These are phyloP conservation scores for Psilocybe cubensis DNA, from an alignment of 768 basidiomycete species.

Conservation along the genomic window DNA sequence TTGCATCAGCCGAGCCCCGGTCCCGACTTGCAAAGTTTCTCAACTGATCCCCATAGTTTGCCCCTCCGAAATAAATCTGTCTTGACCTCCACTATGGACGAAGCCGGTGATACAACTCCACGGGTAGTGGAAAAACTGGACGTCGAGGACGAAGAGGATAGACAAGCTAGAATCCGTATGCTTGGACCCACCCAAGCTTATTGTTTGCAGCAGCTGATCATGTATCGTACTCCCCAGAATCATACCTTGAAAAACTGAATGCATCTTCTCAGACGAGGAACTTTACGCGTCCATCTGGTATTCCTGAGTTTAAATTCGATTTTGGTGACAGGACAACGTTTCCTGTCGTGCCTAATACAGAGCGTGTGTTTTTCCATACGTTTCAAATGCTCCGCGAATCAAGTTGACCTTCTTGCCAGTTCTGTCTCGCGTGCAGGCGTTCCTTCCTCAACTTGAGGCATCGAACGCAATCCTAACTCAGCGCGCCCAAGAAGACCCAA, in stretches of 20 bases:
- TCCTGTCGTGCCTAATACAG: conserved; percentile 45
- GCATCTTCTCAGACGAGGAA: conserved; percentile 22
- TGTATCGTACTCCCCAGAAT: conserved; percentile 31
- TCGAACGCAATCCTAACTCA: conserved; percentile 60
- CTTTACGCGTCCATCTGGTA: conserved; percentile 17
- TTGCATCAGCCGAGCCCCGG: background rate
- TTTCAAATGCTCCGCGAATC: conserved; percentile 3
- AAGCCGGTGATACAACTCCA: conserved; percentile 10
- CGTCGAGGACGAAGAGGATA: conserved; percentile 50
- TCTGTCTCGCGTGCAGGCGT: conserved; percentile 64
- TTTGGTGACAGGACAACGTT: conserved; percentile 38
- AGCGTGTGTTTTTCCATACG: conserved; percentile 46
- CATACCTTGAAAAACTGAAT: conserved; percentile 44
- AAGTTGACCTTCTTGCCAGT: conserved; percentile 43
- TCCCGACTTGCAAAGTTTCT: conserved; percentile 1
- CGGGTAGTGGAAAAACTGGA: conserved; percentile 38
- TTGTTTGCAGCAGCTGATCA: background rate
- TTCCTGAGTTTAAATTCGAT: conserved; percentile 39
- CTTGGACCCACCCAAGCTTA: conserved; percentile 15
- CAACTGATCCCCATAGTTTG: background rate
- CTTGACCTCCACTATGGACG: conserved; percentile 17
- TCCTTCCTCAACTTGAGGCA: conserved; percentile 68
- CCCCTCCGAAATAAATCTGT: background rate
- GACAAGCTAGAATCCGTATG: conserved; percentile 46
- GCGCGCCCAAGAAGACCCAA: conserved; percentile 49